Evolutionary conservation across 306 rosid species (phyloP), one percentile per base, ranked within the genome.

Genomic region (Dicorynia guianensis): DNA sequence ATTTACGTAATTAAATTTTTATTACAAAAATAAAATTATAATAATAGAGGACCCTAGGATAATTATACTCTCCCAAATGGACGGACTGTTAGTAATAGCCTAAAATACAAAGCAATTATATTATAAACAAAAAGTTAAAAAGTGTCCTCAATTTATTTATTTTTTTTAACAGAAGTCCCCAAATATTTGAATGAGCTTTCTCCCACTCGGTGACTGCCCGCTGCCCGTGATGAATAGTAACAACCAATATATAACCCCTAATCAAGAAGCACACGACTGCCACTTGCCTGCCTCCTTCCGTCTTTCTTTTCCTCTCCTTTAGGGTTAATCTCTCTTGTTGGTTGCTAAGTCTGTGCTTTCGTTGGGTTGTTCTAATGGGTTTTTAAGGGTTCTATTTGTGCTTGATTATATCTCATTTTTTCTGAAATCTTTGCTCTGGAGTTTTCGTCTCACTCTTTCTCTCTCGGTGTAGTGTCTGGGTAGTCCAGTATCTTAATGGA

Each of bases 151-250:
- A n/a, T n/a, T n/a, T n/a, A n/a, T n/a, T n/a, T n/a, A n/a, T n/a
- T n/a, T n/a, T n/a, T n/a, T n/a, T n/a, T n/a, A n/a, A n/a, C n/a
- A n/a, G n/a, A n/a, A n/a, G n/a, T n/a, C n/a, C n/a, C n/a, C 30
- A 47, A 60, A 69, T 74, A 46, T 63, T 78, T 62, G 58, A 77
- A 74, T 40, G 12, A 39, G 6, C 66, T 52, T 30, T 67, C 71
- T 61, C 30, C 30, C 30, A 20, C 64, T 12, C 36, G 0, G 8
- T 54, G 75, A 74, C 62, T 19, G 55, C 50, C 18, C 48, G 63
- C 80, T 79, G 79, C 76, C 79, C 81, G 54, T 40, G n/a, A 11
- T 72, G 2, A 25, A 25, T 25, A 53, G 53, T 40, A 2, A 2
- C 8, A 40, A 40, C 44, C 8, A 5, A 6, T 36, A 42, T 80